These are phyloP conservation scores for Daphne laureola DNA, from an alignment of 441 rosid species.

Conservation along the genomic window DNA sequence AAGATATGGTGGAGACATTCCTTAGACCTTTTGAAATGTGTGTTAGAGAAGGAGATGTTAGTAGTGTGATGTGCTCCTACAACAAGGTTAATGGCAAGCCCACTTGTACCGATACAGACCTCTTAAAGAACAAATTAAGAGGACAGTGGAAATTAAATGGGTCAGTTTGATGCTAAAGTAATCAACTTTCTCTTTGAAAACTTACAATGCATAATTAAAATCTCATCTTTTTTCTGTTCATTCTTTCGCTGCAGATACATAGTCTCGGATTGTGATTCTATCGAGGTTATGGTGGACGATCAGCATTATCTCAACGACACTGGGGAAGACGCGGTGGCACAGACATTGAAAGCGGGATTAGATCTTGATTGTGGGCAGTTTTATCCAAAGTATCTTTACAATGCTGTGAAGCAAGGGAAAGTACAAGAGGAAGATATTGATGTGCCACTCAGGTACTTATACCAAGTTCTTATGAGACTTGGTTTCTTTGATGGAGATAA, in stretches of 20 bases:
- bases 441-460: slow-evolving; percentile 26
- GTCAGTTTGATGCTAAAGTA: slow-evolving; percentile 4
- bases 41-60: slow-evolving; percentile 39
- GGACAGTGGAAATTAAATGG: slow-evolving; percentile 37
- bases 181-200: no score
- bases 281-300: slow-evolving; percentile 6
- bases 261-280: slow-evolving; percentile 26
- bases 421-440: slow-evolving; percentile 27
- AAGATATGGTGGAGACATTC: slow-evolving; percentile 44
- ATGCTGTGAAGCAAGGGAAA: slow-evolving; percentile 33
- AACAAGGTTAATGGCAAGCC: slow-evolving; percentile 37
- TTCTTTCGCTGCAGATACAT: slow-evolving; percentile 10
- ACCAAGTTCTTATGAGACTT: slow-evolving; percentile 26
- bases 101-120: slow-evolving; percentile 33
- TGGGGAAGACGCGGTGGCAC: slow-evolving; percentile 19
- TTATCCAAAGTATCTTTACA: slow-evolving; percentile 18
- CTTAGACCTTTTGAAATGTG: slow-evolving; percentile 40
- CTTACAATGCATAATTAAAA: background rate
- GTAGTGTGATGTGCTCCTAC: slow-evolving; percentile 49
- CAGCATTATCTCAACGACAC: slow-evolving; percentile 15
- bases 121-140: slow-evolving; percentile 26
- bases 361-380: slow-evolving; percentile 35
- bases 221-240: background rate
- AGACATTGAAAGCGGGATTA: slow-evolving; percentile 24
- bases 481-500: slow-evolving; percentile 29